Base-by-base conservation (phyloP, 768 basidiomycete genomes). In the Cystobasidium tubakii region DNA sequence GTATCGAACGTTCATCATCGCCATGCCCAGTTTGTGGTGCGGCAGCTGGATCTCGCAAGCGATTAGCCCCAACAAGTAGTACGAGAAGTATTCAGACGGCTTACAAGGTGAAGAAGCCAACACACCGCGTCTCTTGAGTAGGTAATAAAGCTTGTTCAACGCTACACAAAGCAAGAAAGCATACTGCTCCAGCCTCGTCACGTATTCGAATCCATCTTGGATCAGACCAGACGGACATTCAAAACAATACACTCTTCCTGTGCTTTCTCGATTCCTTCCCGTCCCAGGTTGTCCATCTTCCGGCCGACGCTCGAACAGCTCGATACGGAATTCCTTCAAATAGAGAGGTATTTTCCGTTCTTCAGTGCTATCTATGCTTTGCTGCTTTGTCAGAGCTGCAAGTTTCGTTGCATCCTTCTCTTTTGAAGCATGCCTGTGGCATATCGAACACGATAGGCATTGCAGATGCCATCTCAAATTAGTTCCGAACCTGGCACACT, bases 131-230 rank as follows among this genome's bases (percentile, higher is more conserved):
- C 90, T 90, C 84, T 90, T 90, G 79, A 91, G 83, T 43, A 90
- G 85, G 34, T 91, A 85, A 82, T 93, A 98, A 66, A 99, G 84
- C 79, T 95, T 86, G 77, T 94, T 85, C 70, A 99, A 84, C 23
- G 95, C 96, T 27, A 98, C 96, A 79, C 97, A 97, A 66, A 99
- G 84, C 72, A 99, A 82, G 84, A 94, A 99, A 1, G 96, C 91
- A 81, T 96, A 99, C 80, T 99, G 96, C 83, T 99, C 96, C 76
- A 99, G 82, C 72, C 95, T 85, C 74, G 94, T 92, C 19, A 96
- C 96, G 21, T 90, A 85, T 79, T 91, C 90, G 82, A 98, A 97
- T 13, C 94, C 92, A 82, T 79, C 71, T 86, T 62, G 54, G 1
- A 65, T 29, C 17, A 36, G 55, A 12, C 57, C 62, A 25, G 42